These are phyloP conservation scores for Phymatotrichopsis omnivora DNA, from an alignment of 2,329 filamentous ascomycete genomes.

Conservation along the genomic window DNA sequence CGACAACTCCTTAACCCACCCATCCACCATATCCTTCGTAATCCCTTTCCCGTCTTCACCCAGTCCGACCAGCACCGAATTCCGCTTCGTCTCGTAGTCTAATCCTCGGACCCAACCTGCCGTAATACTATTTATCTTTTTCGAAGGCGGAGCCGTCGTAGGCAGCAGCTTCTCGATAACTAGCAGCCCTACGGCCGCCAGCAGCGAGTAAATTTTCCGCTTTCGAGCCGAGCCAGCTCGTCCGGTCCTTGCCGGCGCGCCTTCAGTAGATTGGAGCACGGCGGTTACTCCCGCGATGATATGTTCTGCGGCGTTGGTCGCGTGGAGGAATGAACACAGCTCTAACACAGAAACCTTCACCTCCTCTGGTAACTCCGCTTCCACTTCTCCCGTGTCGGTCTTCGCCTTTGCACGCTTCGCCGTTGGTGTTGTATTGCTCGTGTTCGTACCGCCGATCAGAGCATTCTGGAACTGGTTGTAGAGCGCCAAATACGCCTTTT, in stretches of 20 bases:
- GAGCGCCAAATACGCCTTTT: constrained; percentile 71
- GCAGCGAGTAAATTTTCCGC: constrained; percentile 5
- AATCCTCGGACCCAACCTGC: constrained; percentile 21
- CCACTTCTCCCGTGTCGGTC: no score
- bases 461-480: constrained; percentile 69
- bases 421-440: constrained; percentile 5
- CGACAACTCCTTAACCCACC: constrained; percentile 27
- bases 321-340: constrained; percentile 10
- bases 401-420: no score
- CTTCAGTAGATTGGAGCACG: constrained; percentile 4
- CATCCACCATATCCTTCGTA: constrained; percentile 21
- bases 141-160: constrained; percentile 20
- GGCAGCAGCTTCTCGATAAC: constrained; percentile 27
- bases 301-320: constrained; percentile 16
- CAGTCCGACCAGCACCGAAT: constrained; percentile 21
- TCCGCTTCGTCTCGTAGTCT: constrained; percentile 25
- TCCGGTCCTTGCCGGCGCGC: constrained; percentile 3
- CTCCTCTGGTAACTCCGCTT: no score
- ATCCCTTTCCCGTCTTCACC: constrained; percentile 23
- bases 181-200: constrained; percentile 24
- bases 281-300: constrained; percentile 14
- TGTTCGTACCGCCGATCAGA: constrained; percentile 36
- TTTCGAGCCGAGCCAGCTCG: constrained; percentile 1
- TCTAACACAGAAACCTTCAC: background rate
- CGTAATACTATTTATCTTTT: constrained; percentile 21